Base-by-base conservation (phyloP, 257 asterid species). In the Petunia secreta region DNA sequence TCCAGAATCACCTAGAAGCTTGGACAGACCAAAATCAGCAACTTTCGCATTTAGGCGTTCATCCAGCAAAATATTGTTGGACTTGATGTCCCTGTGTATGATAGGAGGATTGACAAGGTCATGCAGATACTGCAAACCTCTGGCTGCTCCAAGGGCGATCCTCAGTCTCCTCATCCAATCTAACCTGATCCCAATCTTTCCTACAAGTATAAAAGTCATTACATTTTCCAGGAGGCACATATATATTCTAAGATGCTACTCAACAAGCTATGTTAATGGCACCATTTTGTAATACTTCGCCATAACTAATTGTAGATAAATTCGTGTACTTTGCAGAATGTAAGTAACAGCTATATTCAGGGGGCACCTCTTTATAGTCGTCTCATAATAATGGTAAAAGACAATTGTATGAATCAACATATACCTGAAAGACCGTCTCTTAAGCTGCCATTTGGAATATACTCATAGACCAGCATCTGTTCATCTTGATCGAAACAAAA, bases 1-100 rank as follows among this genome's bases (percentile, higher is more conserved):
- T 39, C 91, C 98, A 15, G 85, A 63, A 60, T 92, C 97, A 50
- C 87, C 82, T 83, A 90, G 80, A 9, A 84, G 94, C 88, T 92
- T 94, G 38, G 98, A 95, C 85, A 96, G 91, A 77, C 99, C 99
- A 37, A 96, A 96, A 90, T 94, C 98, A 3, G 98, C 96, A 59
- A 94, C 98, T 91, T 94, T 92, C 3, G 99, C 99, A 10, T 62
- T 92, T 75, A 94, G 62, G 16, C 91, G 89, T 34, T 91, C 91
- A 58, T 96, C 99, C 59, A 96, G 82, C 87, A 96, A 84, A 65
- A 96, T 84, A 62, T 96, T 96, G 81, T 85, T 92, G 13, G 99
- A 87, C 76, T 96, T 96, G 68, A 96, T 89, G 81, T 96, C 99
- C 73, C 99, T 86, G 80, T 96, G 99, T 77, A 96, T 94, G 88